Evolutionary conservation across 176 grass and related monocot species (phyloP), one percentile per base, ranked within the genome.

Genomic region (Alloteropsis semialata): DNA sequence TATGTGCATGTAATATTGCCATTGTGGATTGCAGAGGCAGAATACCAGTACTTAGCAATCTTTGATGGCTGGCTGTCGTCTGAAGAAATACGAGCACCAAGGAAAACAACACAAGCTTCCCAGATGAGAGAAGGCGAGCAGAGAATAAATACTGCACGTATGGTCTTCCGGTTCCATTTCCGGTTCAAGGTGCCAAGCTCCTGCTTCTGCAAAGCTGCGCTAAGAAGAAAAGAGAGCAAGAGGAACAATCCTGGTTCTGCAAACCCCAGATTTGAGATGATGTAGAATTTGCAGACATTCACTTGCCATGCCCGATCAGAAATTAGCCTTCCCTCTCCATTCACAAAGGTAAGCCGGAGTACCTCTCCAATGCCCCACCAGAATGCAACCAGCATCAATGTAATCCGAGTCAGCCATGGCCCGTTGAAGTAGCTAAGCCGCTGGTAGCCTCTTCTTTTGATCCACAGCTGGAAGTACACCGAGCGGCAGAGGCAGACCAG

Each of bases 171-270:
- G 84, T 95, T 98, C 91, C 96, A 98, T 69, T 79, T 81, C 25
- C 43, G 76, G 58, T 90, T 98, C 33, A 95, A 75, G 18, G 92
- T 91, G 48, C 86, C 92, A 60, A 77, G 77, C 33, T 95, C 93
- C 25, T 94, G 89, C 65, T 91, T 93, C 61, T 95, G 87, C 85
- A 98, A 82, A 69, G 96, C 92, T 24, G 91, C 96, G 57, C 89
- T 88, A 12, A 98, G 86, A 83, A 98, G 93, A 62, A 93, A 93
- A 9, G 87, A 85, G 6, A 95, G 90, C 88, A 98, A 85, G 51
- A 98, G 57, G 88, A 98, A 95, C 72, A 98, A 84, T 55, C 91
- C 88, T 12, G 96, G 96, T 79, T 98, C 96, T 22, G 96, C 92
- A 90, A 98, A 95, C 54, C 96, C 96, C 34, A 98, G 78, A 88